These are phyloP conservation scores for Paramecium biaurelia DNA, from an alignment of 73 alveolate species.

Conservation along the genomic window DNA sequence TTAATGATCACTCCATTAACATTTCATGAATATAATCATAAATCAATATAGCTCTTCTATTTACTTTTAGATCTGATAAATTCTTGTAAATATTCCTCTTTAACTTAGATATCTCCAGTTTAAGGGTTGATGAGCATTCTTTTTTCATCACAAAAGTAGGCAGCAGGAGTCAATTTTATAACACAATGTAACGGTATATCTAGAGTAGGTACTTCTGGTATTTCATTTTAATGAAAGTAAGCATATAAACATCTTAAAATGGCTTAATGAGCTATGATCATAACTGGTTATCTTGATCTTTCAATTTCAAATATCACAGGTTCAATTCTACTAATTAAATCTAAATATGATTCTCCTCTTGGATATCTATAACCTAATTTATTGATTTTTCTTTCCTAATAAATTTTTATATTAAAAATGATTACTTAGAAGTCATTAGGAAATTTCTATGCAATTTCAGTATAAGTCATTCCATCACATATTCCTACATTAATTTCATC, in stretches of 20 bases:
- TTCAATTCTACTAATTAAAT: conserved; percentile 62
- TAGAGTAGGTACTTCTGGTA: conserved; percentile 24
- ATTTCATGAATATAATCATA: neutral
- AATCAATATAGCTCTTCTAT: conserved; percentile 6
- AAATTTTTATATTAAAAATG: neutral
- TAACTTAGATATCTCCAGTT: neutral
- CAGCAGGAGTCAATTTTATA: conserved; percentile 6
- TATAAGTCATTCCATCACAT: conserved; percentile 62
- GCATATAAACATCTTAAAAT: conserved; percentile 65
- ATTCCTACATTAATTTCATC: conserved; percentile 69
- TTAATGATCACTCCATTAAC: neutral
- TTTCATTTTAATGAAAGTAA: conserved; percentile 40
- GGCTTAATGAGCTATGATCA: conserved; percentile 62
- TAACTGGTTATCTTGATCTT: conserved; percentile 48
- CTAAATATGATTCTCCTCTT: conserved; percentile 66
- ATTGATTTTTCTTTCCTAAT: conserved; percentile 43
- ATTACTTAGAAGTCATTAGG: neutral
- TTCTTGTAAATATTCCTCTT: neutral
- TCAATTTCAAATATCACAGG: conserved; percentile 66
- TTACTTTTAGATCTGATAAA: neutral
- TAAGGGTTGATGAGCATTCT: neutral
- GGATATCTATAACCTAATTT: conserved; percentile 63
- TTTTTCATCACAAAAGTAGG: neutral
- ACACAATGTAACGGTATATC: conserved; percentile 16
- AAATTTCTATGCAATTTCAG: conserved; percentile 53